A percentile compares a stretch with the other conserved stretches of the same genome.
phyloP scores from a whole-genome alignment of 2,329 filamentous ascomycete species.

The Penicillium sp. region DNA sequence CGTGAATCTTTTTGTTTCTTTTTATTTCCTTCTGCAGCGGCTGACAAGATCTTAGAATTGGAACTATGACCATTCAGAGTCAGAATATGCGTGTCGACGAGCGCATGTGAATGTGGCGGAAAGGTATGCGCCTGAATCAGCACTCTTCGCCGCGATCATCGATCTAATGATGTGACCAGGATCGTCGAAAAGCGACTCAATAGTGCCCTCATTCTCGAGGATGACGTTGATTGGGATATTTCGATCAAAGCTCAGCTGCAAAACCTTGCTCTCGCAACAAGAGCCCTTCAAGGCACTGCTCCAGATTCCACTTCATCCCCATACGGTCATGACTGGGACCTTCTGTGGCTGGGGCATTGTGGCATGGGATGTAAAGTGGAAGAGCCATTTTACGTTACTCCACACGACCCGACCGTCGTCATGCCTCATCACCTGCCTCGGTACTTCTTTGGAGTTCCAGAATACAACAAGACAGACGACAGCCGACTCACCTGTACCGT shows the following conservation, averaged over 20 bases:
- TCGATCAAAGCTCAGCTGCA: constrained; percentile 52
- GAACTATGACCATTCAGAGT: constrained; percentile 17
- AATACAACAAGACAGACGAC: constrained; percentile 7
- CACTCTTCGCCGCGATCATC: not conserved
- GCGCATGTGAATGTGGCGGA: constrained; percentile 23
- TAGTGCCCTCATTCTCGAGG: constrained; percentile 45
- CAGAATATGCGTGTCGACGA: constrained; percentile 21
- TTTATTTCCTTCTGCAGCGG: not conserved
- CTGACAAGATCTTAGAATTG: constrained; percentile 13
- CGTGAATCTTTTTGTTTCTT: too few relatives aligned
- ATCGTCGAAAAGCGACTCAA: constrained; percentile 12
- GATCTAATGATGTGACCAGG: not conserved
- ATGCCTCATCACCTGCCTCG: constrained; percentile 17
- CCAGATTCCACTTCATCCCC: constrained; percentile 36
- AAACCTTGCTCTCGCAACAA: constrained; percentile 33
- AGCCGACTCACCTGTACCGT: constrained; percentile 15
- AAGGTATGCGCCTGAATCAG: constrained; percentile 5
- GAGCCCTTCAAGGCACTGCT: constrained; percentile 32
- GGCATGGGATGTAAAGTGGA: constrained; percentile 17
- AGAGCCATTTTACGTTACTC: constrained; percentile 10
- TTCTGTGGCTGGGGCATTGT: constrained; percentile 28
- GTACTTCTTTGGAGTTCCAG: constrained; percentile 19
- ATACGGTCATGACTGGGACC: constrained; percentile 47
- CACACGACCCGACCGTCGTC: constrained; percentile 16
- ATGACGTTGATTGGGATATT: constrained; percentile 61